phyloP scores from a whole-genome alignment of 352 stramenopile genomes.

The Globisporangium takayamanum region DNA sequence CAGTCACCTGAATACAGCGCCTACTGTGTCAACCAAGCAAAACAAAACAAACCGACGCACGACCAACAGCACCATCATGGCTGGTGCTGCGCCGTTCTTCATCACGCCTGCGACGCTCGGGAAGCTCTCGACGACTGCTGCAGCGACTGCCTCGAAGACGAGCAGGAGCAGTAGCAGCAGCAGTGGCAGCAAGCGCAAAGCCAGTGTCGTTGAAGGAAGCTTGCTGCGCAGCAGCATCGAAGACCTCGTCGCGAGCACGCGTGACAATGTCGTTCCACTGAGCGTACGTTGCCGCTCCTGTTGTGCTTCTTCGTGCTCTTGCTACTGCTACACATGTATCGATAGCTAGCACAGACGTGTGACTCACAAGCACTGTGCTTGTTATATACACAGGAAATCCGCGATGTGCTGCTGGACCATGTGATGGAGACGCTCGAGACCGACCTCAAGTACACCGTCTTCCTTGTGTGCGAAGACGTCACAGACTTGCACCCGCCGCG shows the following conservation, averaged over 20 bases:
- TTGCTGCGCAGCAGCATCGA: constrained; percentile 31
- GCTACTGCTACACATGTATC: background rate
- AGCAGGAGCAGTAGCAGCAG: constrained; percentile 10
- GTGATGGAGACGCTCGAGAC: constrained; percentile 49
- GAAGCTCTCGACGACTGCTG: background rate
- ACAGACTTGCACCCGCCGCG: constrained; percentile 25
- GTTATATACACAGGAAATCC: constrained; percentile 34
- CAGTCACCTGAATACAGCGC: background rate
- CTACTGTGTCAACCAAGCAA: background rate
- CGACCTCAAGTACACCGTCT: constrained; percentile 57
- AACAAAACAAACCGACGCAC: constrained; percentile 8
- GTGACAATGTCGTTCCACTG: constrained; percentile 34
- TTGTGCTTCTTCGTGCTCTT: background rate
- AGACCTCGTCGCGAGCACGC: constrained; percentile 27
- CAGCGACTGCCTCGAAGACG: background rate
- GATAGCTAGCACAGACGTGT: no score
- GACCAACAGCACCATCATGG: constrained; percentile 21
- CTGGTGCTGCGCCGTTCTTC: constrained; percentile 39
- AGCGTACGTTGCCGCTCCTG: constrained; percentile 22
- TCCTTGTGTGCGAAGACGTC: constrained; percentile 71
- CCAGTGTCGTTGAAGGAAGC: constrained; percentile 24
- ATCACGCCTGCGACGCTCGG: constrained; percentile 27
- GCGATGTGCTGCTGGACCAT: constrained; percentile 58
- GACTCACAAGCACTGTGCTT: background rate
- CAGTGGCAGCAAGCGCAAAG: constrained; percentile 13